A percentile compares a stretch with the other conserved stretches of the same genome.
phyloP scores from a whole-genome alignment of 352 stramenopile species.

The Globisporangium parvum region DNA sequence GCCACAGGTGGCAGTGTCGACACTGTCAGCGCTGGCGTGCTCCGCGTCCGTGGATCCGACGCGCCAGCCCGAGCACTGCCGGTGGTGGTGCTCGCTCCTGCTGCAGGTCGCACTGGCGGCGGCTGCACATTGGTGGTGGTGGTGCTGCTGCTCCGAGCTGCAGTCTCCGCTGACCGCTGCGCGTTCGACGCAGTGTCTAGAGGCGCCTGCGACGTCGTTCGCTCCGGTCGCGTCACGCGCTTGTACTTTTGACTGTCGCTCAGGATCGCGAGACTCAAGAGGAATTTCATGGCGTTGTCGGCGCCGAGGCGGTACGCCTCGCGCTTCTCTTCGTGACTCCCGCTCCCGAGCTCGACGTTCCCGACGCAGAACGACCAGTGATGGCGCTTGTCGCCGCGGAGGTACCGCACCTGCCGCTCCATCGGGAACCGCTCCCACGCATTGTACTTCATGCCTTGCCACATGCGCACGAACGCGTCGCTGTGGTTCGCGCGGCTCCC shows the following conservation, averaged over 20 bases:
- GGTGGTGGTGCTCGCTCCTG: background rate
- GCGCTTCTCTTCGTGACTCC: slow-evolving; percentile 46
- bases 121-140: background rate
- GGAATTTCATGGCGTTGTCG: slow-evolving; percentile 33
- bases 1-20: background rate
- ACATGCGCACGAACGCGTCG: slow-evolving; percentile 42
- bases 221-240: too few relatives aligned
- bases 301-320: slow-evolving; percentile 42
- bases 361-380: slow-evolving; percentile 62
- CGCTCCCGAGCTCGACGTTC: slow-evolving; percentile 65
- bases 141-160: background rate
- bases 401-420: slow-evolving; percentile 43
- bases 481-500: slow-evolving; percentile 18
- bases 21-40: background rate
- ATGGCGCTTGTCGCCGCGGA: slow-evolving; percentile 34
- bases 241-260: slow-evolving; percentile 4
- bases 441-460: slow-evolving; percentile 41
- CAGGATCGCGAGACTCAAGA: slow-evolving; percentile 22
- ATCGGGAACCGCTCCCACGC: slow-evolving; percentile 25
- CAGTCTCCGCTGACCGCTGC: too few relatives aligned
- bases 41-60: background rate
- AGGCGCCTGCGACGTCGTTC: background rate
- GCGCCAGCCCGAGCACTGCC: too few relatives aligned
- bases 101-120: background rate
- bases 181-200: slow-evolving; percentile 1